These are phyloP conservation scores for Castanea sativa DNA, from an alignment of 306 rosid genomes.

Conservation along the genomic window DNA sequence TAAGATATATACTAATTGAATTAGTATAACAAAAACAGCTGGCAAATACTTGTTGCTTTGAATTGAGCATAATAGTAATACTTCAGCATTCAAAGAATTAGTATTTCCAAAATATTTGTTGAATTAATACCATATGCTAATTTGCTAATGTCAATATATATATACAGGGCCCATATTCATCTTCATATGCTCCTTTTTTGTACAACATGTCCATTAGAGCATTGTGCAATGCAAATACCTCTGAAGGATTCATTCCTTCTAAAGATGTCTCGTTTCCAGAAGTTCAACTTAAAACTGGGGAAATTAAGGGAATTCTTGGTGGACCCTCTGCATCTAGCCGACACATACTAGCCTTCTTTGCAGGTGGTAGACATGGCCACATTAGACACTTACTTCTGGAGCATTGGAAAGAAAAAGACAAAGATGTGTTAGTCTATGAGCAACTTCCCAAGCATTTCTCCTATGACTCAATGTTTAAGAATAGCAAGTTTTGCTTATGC, in stretches of 20 bases:
- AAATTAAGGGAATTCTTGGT: conserved; percentile 25
- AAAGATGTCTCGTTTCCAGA: conserved; percentile 48
- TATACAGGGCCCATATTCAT: conserved; percentile 35
- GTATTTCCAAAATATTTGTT: not conserved
- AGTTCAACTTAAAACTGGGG: conserved; percentile 37
- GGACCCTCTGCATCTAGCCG: conserved; percentile 35
- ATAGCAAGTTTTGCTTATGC: conserved; percentile 41
- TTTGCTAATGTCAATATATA: not conserved
- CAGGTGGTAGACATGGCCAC: conserved; percentile 41
- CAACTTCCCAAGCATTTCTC: conserved; percentile 27
- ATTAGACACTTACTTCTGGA: conserved; percentile 33
- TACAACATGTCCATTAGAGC: conserved; percentile 43
- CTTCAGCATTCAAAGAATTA: not conserved
- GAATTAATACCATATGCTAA: not conserved
- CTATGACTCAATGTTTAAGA: conserved; percentile 38
- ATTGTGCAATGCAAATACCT: conserved; percentile 45
- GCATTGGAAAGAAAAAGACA: conserved; percentile 41
- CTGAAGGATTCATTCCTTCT: conserved; percentile 44
- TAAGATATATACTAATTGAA: no score
- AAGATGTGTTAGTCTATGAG: conserved; percentile 37
- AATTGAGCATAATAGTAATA: no score
- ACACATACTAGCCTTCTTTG: conserved; percentile 43
- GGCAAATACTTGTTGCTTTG: no score
- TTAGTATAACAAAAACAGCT: no score
- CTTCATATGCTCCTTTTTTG: conserved; percentile 29